A percentile compares a stretch with the other conserved stretches of the same genome.
Evolutionary conservation across 371 early-diverging fungal genomes (phyloP).

Genomic region (Mucor velutinosus): DNA sequence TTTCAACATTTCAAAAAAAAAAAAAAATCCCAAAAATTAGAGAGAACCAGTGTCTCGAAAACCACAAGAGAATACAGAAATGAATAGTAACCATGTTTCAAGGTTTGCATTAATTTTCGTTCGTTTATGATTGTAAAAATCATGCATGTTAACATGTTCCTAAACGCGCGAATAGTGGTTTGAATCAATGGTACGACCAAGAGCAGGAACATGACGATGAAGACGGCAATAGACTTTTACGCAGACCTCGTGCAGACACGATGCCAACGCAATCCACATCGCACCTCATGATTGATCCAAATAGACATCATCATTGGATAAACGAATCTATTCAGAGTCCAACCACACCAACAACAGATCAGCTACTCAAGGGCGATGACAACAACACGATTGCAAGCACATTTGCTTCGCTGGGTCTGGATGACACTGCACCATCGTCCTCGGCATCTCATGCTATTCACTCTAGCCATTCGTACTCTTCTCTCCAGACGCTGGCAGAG

Average conservation of each 20-base stretch:
- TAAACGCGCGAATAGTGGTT: conserved; percentile 1
- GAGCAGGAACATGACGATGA: neutral
- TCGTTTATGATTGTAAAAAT: neutral
- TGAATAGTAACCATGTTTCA: neutral
- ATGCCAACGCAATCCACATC: conserved; percentile 57
- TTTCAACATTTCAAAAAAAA: conserved; percentile 8
- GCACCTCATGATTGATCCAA: conserved; percentile 23
- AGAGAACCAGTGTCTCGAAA: neutral
- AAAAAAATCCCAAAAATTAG: neutral
- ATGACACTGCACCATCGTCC: conserved; percentile 41
- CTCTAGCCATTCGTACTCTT: conserved; percentile 34
- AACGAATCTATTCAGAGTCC: conserved; percentile 21
- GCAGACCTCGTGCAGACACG: conserved; percentile 75
- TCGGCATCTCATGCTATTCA: conserved; percentile 12
- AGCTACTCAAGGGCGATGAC: conserved; percentile 31
- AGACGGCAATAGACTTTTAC: neutral
- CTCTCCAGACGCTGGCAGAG: conserved; percentile 22
- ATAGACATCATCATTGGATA: neutral
- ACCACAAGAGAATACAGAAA: neutral
- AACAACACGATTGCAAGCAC: conserved; percentile 61
- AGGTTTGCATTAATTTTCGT: conserved; percentile 6
- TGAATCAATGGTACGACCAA: neutral
- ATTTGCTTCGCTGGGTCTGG: conserved; percentile 71
- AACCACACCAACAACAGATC: conserved; percentile 40
- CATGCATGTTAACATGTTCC: neutral